phyloP scores from a whole-genome alignment of 2,329 filamentous ascomycete genomes.

The Xylaria sp. region DNA sequence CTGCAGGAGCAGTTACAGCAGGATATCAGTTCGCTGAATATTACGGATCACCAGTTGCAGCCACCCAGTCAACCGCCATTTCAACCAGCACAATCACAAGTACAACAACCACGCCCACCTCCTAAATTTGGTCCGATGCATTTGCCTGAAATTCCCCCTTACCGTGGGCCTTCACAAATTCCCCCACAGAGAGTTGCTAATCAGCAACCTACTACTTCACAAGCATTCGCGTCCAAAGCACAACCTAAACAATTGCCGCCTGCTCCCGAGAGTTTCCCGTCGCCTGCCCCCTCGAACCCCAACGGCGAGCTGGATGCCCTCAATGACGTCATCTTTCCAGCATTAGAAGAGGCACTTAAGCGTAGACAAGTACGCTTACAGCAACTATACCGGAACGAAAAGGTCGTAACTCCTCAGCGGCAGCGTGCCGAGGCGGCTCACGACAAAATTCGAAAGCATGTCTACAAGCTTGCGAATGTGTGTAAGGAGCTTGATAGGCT shows the following conservation, averaged over 20 bases:
- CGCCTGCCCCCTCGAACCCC: constrained; percentile 65
- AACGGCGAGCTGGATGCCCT: constrained; percentile 84
- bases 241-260: constrained; percentile 60
- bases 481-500: constrained; percentile 92
- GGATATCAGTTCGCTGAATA: constrained; percentile 68
- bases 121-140: constrained; percentile 57
- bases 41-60: constrained; percentile 51
- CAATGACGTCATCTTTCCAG: constrained; percentile 91
- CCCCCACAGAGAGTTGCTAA: constrained; percentile 41
- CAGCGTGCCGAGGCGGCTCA: constrained; percentile 79
- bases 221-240: constrained; percentile 66
- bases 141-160: constrained; percentile 67
- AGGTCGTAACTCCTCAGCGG: constrained; percentile 68
- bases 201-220: constrained; percentile 51
- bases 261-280: constrained; percentile 64
- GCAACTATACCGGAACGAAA: constrained; percentile 59
- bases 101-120: constrained; percentile 53
- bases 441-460: constrained; percentile 82
- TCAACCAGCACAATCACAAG: constrained; percentile 51
- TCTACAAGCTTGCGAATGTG: constrained; percentile 82
- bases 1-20: constrained; percentile 72
- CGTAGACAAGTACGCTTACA: constrained; percentile 75
- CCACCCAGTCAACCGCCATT: constrained; percentile 39
- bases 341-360: constrained; percentile 89
- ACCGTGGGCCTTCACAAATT: constrained; percentile 54